Evolutionary conservation across 768 basidiomycete genomes (phyloP).

Genomic region (Lentinus tigrinus): DNA sequence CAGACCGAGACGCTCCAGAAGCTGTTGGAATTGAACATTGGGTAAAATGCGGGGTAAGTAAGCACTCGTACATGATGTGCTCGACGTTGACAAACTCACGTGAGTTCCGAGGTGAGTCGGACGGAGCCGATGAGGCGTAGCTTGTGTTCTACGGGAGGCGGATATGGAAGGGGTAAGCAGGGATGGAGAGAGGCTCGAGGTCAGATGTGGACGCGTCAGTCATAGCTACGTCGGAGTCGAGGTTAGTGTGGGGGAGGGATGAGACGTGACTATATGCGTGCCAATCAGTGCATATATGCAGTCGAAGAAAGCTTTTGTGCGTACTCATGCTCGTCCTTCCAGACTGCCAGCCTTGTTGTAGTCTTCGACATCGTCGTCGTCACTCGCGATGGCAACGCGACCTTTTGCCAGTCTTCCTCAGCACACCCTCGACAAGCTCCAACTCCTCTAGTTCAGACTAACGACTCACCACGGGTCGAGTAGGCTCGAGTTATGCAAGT

Average conservation of each 20-base stretch:
- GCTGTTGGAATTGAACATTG: conserved; percentile 54
- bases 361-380: no score
- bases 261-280: no score
- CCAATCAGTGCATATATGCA: no score
- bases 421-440: no score
- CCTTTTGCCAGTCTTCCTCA: no score
- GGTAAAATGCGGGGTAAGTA: conserved; percentile 42
- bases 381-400: no score
- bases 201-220: conserved; percentile 52
- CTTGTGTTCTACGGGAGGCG: conserved; percentile 69
- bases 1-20: conserved; percentile 48
- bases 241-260: conserved; percentile 68
- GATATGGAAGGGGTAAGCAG: conserved; percentile 51
- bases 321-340: no score
- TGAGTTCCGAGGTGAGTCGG: conserved; percentile 24
- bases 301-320: no score
- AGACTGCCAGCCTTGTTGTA: no score
- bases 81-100: conserved; percentile 18
- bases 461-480: no score
- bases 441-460: no score
- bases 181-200: conserved; percentile 51
- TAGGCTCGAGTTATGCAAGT: no score
- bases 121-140: conserved; percentile 39
- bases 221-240: conserved; percentile 71
- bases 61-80: neutral